Base-by-base conservation (phyloP, 2,329 filamentous ascomycete genomes). In the Arthroderma uncinatum region DNA sequence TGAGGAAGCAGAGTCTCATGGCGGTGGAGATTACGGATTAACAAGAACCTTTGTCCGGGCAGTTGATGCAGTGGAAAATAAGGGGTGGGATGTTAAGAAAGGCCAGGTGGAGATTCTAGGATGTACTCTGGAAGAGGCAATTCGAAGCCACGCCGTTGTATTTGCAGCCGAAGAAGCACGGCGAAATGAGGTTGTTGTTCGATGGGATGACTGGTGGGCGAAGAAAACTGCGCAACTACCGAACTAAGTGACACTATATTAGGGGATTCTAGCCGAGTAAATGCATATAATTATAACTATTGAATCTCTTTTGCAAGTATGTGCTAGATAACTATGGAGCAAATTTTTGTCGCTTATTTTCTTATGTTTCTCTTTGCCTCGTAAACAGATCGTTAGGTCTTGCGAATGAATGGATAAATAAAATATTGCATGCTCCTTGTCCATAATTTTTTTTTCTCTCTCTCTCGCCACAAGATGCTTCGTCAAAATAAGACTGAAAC, bases 101-200 rank as follows among this genome's bases (percentile, higher is more conserved):
- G 91, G 91, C 1, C 92, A 97, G 77, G 77, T 78, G 58, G 76
- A 83, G 65, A 82, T 85, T 67, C 77, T 97, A 25, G 90, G 89
- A 0, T 95, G 89, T 71, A 87, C 85, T 10, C 73, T 95, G 6
- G 89, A 95, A 57, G 93, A 97, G 67, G 82, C 86, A 1, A 79
- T 97, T n/a, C 79, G 86, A 53, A 95, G 89, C 66, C 93, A 97
- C 73, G 91, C 87, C 1, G 81, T 93, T 72, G 92, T 96, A 0
- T 98, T 96, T 75, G 91, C 89, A 23, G 93, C 92, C 0, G 93
- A 97, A 72, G 87, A 95, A 65, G 89, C 92, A 4, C 81, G 92
- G 65, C 77, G 75, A 53, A 78, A 79, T 54, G 82, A 80, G 66
- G 83, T 79, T 67, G 84, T 93, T 6, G 73, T 97, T 2, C 79